Conservation (phyloP, 805 yeast species). For the Wickerhamiella azyma region DNA sequence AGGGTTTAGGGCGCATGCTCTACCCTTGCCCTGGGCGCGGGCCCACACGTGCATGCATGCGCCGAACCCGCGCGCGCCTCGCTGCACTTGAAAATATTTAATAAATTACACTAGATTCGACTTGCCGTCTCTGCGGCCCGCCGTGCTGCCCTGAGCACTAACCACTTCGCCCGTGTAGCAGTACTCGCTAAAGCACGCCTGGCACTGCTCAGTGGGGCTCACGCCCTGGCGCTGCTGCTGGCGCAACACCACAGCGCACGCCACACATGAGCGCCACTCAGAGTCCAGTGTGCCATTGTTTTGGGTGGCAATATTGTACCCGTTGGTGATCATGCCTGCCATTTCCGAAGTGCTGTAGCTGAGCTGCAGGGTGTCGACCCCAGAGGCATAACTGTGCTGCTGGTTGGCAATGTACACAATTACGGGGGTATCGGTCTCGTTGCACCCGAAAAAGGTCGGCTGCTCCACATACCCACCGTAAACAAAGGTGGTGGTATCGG, state of each 20-base stretch:
- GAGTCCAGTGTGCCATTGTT: slow-evolving; percentile 54
- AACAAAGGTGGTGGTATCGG: slow-evolving; percentile 34
- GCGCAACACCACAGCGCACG: slow-evolving; percentile 77
- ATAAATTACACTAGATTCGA: not conserved
- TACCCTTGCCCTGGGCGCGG: too few species aligned
- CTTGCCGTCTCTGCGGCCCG: not conserved
- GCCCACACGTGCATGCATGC: not conserved
- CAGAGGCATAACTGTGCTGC: slow-evolving; percentile 49
- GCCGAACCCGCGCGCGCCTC: too few species aligned
- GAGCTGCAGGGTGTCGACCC: slow-evolving; percentile 58
- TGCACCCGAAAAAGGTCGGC: slow-evolving; percentile 79
- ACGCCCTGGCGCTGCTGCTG: slow-evolving; percentile 56
- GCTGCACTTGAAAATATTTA: too few species aligned
- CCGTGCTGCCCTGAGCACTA: not conserved
- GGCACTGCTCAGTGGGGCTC: slow-evolving; percentile 56
- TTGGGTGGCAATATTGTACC: slow-evolving; percentile 63
- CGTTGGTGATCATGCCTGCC: slow-evolving; percentile 51
- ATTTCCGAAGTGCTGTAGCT: slow-evolving; percentile 47
- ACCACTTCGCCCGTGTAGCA: slow-evolving; percentile 42
- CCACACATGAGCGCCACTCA: slow-evolving; percentile 63
- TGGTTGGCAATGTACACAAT: slow-evolving; percentile 64
- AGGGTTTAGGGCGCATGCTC: not conserved
- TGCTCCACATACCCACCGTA: slow-evolving; percentile 30
- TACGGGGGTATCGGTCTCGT: slow-evolving; percentile 49
- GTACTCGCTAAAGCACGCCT: slow-evolving; percentile 54